Conservation (phyloP, 2,329 filamentous ascomycete genomes). For the Colletotrichum tofieldiae region DNA sequence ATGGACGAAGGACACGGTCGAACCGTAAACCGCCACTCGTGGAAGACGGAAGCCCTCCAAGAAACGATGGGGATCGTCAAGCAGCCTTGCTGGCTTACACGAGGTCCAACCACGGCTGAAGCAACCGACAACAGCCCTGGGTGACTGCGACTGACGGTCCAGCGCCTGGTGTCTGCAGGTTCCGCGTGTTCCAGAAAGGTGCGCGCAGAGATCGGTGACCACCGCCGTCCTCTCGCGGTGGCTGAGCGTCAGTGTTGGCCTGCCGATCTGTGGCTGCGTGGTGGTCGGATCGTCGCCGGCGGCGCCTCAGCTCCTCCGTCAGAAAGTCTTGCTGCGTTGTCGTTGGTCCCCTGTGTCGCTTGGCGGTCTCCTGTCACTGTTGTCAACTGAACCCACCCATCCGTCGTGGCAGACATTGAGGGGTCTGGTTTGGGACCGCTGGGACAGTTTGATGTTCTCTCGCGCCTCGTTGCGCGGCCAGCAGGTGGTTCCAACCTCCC, state of each 20-base stretch:
- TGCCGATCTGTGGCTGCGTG: conserved; percentile 31
- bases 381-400: background rate
- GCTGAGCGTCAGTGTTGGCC: conserved; percentile 9
- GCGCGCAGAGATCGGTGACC: conserved; percentile 11
- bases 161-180: conserved; percentile 2
- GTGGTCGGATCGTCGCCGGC: background rate
- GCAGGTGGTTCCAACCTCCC: conserved; percentile 8
- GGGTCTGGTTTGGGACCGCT: background rate
- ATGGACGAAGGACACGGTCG: conserved; percentile 6
- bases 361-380: conserved; percentile 1
- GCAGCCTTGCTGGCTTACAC: background rate
- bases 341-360: background rate
- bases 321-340: background rate
- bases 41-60: background rate
- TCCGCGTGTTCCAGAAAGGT: background rate
- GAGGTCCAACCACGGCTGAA: conserved; percentile 20
- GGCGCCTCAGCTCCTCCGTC: background rate
- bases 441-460: background rate
- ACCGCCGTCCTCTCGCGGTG: conserved; percentile 17
- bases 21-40: conserved; percentile 20
- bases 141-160: background rate
- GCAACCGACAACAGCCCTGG: background rate
- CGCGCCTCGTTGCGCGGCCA: conserved; percentile 36
- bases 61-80: conserved; percentile 15
- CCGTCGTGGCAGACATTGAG: conserved; percentile 17